phyloP scores from a whole-genome alignment of 768 basidiomycete genomes.

The Lactifluus volemus region DNA sequence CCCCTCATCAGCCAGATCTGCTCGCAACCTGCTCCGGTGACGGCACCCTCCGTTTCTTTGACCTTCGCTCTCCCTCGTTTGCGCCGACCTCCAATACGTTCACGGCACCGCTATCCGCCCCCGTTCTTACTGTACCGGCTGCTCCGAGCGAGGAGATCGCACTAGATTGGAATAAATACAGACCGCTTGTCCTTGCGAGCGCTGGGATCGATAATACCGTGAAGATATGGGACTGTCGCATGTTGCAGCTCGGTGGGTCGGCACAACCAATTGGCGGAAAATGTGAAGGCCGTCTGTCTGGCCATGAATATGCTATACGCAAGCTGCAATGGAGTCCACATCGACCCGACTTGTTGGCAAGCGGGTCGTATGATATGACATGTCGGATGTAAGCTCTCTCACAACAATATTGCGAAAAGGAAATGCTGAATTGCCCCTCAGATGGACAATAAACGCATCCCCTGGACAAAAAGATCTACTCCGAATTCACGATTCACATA shows the following conservation, averaged over 20 bases:
- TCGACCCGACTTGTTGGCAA: conserved; percentile 59
- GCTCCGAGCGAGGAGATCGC: conserved; percentile 71
- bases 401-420: not conserved
- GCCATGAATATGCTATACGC: conserved; percentile 86
- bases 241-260: conserved; percentile 46
- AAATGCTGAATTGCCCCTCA: conserved; percentile 5
- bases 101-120: conserved; percentile 57
- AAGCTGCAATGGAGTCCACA: conserved; percentile 89
- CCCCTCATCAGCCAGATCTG: conserved; percentile 79
- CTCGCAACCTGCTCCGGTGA: conserved; percentile 82
- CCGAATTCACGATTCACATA: conserved; percentile 78
- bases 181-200: conserved; percentile 66
- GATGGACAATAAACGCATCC: conserved; percentile 66
- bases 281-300: conserved; percentile 63
- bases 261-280: conserved; percentile 53
- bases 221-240: conserved; percentile 83
- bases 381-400: conserved; percentile 64
- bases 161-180: conserved; percentile 92
- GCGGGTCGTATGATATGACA: conserved; percentile 90
- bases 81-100: conserved; percentile 44
- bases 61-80: conserved; percentile 59
- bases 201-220: conserved; percentile 70
- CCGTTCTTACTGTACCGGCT: conserved; percentile 70
- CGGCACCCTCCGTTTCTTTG: conserved; percentile 78
- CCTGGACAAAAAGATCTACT: conserved; percentile 44